These are phyloP conservation scores for Mycena rebaudengoi DNA, from an alignment of 768 basidiomycete species.

Conservation along the genomic window DNA sequence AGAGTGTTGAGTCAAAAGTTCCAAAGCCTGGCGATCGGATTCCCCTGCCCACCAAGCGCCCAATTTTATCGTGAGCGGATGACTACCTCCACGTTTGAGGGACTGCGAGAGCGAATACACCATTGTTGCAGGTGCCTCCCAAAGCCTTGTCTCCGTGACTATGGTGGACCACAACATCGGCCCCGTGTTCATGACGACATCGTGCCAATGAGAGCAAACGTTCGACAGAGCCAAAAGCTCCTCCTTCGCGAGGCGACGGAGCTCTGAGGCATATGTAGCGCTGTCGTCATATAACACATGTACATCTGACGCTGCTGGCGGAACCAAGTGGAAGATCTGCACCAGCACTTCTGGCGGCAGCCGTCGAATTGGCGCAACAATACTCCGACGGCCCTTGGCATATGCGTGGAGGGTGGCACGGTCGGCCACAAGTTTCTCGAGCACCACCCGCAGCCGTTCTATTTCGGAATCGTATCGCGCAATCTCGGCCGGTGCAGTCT, in stretches of 20 bases:
- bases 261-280: not conserved
- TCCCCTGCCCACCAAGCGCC: not conserved
- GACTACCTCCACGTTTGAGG: not conserved
- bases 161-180: not conserved
- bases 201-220: not conserved
- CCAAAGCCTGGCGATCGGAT: not conserved
- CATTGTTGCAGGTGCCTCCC: not conserved
- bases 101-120: not conserved
- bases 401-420: not conserved
- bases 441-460: no score
- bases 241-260: not conserved
- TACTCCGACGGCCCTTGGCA: not conserved
- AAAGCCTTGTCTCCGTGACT: not conserved
- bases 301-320: not conserved
- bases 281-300: not conserved
- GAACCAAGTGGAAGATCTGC: not conserved
- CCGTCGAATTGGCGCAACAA: slow-evolving; percentile 3
- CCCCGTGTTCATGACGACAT: not conserved
- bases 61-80: not conserved
- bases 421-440: no score
- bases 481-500: no score
- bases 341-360: slow-evolving; percentile 3
- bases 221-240: not conserved
- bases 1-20: not conserved
- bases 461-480: no score